Evolutionary conservation across 768 basidiomycete genomes (phyloP).

Genomic region (Tricholoma terreum): DNA sequence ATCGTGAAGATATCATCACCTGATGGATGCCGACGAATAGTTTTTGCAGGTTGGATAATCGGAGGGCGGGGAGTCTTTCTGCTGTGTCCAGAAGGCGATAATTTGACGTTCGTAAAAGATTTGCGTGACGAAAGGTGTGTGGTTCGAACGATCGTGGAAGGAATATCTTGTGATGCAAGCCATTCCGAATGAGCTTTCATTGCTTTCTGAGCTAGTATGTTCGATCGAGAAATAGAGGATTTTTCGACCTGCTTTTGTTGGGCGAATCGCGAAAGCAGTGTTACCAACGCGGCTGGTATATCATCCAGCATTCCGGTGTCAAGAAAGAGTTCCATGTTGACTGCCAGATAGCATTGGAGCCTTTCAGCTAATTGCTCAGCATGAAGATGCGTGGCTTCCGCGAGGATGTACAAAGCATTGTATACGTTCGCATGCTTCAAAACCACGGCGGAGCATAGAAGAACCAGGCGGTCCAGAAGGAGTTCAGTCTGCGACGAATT

Average conservation of each 20-base stretch:
- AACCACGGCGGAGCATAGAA: constrained; percentile 78
- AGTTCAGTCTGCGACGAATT: constrained; percentile 67
- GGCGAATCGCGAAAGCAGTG: constrained; percentile 61
- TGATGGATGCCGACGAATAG: constrained; percentile 31
- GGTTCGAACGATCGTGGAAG: constrained; percentile 46
- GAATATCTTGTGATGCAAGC: constrained; percentile 68
- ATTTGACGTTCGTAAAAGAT: constrained; percentile 11
- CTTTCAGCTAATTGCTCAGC: constrained; percentile 64
- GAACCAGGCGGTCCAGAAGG: constrained; percentile 78
- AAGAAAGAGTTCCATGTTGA: constrained; percentile 84
- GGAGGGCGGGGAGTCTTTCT: constrained; percentile 14
- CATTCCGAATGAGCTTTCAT: constrained; percentile 66
- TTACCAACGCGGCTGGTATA: constrained; percentile 60
- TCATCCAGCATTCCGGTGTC: constrained; percentile 80
- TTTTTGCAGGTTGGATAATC: constrained; percentile 9
- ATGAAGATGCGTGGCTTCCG: constrained; percentile 79
- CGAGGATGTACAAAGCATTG: constrained; percentile 78
- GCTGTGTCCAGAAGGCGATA: constrained; percentile 16
- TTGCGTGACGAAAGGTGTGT: constrained; percentile 17
- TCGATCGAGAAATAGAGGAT: constrained; percentile 62
- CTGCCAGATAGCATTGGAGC: constrained; percentile 74
- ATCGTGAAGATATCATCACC: constrained; percentile 78
- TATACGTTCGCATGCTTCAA: constrained; percentile 61
- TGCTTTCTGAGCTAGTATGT: constrained; percentile 47
- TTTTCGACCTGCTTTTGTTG: constrained; percentile 59